These are phyloP conservation scores for Dothiorella sarmentorum DNA, from an alignment of 2,329 filamentous ascomycete species.

Conservation along the genomic window DNA sequence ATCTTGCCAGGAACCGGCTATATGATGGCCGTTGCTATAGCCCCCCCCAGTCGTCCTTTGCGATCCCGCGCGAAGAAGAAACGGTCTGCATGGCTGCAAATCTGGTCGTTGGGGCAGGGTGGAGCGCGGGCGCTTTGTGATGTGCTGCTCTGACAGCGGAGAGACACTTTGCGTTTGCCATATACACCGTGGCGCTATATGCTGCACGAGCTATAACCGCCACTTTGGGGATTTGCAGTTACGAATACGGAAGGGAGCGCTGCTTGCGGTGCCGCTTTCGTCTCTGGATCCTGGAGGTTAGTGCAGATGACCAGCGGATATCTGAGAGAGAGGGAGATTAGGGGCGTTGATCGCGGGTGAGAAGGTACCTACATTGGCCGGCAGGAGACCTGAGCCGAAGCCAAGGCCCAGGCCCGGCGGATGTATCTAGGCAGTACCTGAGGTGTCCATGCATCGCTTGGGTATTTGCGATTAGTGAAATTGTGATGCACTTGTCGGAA, in stretches of 20 bases:
- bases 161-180: neutral
- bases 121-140: neutral
- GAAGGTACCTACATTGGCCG: neutral
- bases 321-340: neutral
- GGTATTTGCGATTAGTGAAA: conserved; percentile 1
- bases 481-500: neutral
- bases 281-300: neutral
- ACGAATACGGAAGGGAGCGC: neutral
- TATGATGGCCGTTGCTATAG: neutral
- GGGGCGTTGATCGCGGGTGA: neutral
- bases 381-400: neutral
- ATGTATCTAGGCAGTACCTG: neutral
- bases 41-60: neutral
- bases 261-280: neutral
- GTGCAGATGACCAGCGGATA: conserved; percentile 1
- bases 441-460: conserved; percentile 1
- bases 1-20: neutral
- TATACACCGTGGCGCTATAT: neutral
- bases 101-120: neutral
- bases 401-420: neutral
- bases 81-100: neutral
- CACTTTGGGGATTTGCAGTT: neutral
- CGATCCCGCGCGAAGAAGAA: neutral
- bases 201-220: neutral
- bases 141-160: neutral